Base-by-base conservation (phyloP, 495 filamentous ascomycete species). In the Penicillium alfredii region DNA sequence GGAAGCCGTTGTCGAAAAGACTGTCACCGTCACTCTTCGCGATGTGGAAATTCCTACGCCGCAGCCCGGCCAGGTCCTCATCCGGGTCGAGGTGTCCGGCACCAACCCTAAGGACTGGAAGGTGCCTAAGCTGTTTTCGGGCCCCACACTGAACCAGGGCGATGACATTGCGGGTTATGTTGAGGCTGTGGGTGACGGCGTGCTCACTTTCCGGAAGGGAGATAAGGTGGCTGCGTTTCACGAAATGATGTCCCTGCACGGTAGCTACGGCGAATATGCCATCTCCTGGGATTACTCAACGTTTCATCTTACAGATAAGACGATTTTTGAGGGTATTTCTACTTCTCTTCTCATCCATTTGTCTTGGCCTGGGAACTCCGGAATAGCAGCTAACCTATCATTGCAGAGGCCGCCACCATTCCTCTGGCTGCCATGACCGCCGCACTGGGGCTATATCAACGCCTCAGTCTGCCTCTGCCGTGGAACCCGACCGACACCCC, bases 21-120 rank as follows among this genome's bases (percentile, higher is more conserved):
- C 69, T 49, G 47, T 66, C 12, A 62, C 63, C 39, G 81, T 84
- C 62, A 45, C 74, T 27, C 74, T 87, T 40, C 58, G 77, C 31
- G 78, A 86, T 43, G 70, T 70, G 19, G 66, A 76, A n/a, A 72
- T 83, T 38, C 84, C 84, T 1, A 59, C 58, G 13, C 79, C 79
- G 0, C 63, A 68, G 29, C 60, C 69, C 3, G 68, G 76, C 38
- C 74, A 92, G 39, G 63, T 88, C 15, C 68, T 88, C 10, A 88
- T 83, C 47, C 76, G 77, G 39, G 81, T 87, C 22, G 61, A 81
- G 8, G 77, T 80, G 4, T 72, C 69, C 24, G 81, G 81, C 12
- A 78, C 75, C 13, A 89, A 89, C 54, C 86, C 86, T 3, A 89
- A 89, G 51, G 86, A 90, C 61, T 86, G 82, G 83, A 86, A 82